Base-by-base conservation (phyloP, 495 filamentous ascomycete genomes). In the Rhypophila decipiens region DNA sequence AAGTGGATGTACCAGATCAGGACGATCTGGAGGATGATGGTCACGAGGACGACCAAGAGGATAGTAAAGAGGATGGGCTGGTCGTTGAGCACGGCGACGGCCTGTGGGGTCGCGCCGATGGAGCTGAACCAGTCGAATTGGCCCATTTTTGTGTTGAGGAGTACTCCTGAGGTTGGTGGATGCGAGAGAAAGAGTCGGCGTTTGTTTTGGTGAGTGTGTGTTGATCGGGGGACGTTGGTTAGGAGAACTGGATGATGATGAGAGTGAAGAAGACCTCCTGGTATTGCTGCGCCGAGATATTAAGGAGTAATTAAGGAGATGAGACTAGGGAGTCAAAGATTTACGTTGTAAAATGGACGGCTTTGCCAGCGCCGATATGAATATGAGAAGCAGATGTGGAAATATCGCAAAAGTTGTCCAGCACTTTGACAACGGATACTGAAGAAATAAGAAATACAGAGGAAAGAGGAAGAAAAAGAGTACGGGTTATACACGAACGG, bases 81-180 rank as follows among this genome's bases (percentile, higher is more conserved):
- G 60, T 76, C 71, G 62, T 76, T 76, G 45, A 76, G 62, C n/a
- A 66, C 66, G 45, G 70, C 69, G 39, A 76, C 69, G 51, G 70
- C 72, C 46, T 68, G 48, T n/a, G 61, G 60, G 4, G 72, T 73
- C 12, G 71, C 72, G 56, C 72, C 72, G 34, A 75, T 70, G 42
- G 52, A 64, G 60, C 36, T 19, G 43, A 75, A 68, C 64, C 68
- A 75, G 51, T 69, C 70, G 58, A 75, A 75, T 51, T 72, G 71
- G 34, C 70, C 71, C 66, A 67, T 67, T 36, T 39, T 56, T 36
- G 19, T 5, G 18, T 42, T 38, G 35, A 8, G 36, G 36, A 8
- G 20, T 34, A 22, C 27, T 21, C 24, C 18, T 18, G 39, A 22
- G 13, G 17, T 22, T 24, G 39, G 39, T 23, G 39, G 18, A 12